Percentiles rank a stretch among this genome's conserved stretches.
Evolutionary conservation across 1,139 yeast species (phyloP).

Genomic region (Suhomyces kunorum): DNA sequence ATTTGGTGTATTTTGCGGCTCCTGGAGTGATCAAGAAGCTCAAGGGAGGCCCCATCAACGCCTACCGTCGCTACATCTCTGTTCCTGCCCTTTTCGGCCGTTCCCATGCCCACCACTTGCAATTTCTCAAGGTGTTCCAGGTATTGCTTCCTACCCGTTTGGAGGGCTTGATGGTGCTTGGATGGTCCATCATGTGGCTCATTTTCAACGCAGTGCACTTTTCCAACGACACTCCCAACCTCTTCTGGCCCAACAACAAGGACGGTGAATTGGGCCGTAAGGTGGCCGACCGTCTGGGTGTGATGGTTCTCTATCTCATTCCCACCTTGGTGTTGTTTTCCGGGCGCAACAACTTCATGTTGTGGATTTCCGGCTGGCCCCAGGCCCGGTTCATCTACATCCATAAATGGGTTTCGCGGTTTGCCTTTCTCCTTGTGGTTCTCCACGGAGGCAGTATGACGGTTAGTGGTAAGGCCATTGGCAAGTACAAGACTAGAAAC

Average conservation of each 20-base stretch:
- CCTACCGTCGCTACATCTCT: slow-evolving; percentile 43
- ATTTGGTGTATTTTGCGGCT: slow-evolving; percentile 31
- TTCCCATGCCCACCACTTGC: slow-evolving; percentile 42
- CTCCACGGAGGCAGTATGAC: slow-evolving; percentile 56
- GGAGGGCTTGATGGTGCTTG: slow-evolving; percentile 42
- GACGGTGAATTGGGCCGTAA: slow-evolving; percentile 51
- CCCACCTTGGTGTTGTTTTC: slow-evolving; percentile 59
- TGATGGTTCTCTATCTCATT: slow-evolving; percentile 46
- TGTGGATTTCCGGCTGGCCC: slow-evolving; percentile 66
- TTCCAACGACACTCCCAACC: slow-evolving; percentile 38
- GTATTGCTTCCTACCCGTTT: slow-evolving; percentile 62
- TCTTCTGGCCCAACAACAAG: slow-evolving; percentile 28
- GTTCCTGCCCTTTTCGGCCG: slow-evolving; percentile 50
- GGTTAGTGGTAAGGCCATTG: slow-evolving; percentile 34
- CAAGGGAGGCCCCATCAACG: slow-evolving; percentile 35
- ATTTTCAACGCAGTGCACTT: slow-evolving; percentile 45
- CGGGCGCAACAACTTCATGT: slow-evolving; percentile 67
- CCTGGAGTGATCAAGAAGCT: slow-evolving; percentile 37
- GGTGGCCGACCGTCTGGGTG: slow-evolving; percentile 63
- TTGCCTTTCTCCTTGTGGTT: slow-evolving; percentile 34
- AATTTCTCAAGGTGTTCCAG: slow-evolving; percentile 32
- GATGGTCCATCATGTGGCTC: slow-evolving; percentile 46
- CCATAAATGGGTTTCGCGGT: slow-evolving; percentile 69
- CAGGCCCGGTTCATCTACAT: slow-evolving; percentile 59
- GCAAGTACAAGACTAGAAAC: slow-evolving; percentile 41